phyloP scores from a whole-genome alignment of 2,329 filamentous ascomycete genomes.

The Aureobasidium lini region DNA sequence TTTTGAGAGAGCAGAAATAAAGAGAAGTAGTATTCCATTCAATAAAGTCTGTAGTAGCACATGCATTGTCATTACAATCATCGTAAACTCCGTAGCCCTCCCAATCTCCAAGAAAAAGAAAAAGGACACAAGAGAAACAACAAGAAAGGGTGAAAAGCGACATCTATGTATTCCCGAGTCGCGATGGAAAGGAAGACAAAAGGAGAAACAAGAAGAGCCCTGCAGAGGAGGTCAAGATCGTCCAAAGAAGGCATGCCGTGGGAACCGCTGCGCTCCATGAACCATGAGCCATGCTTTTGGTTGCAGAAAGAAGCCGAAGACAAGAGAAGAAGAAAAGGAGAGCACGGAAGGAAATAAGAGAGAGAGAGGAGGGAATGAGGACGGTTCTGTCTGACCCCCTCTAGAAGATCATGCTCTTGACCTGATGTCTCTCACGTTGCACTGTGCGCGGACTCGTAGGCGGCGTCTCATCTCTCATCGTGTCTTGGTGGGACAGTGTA shows the following conservation, averaged over 20 bases:
- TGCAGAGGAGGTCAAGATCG: too few relatives aligned
- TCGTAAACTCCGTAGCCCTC: neutral
- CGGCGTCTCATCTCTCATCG: conserved; percentile 24
- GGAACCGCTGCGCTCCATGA: too few relatives aligned
- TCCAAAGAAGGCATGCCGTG: too few relatives aligned
- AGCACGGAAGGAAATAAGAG: neutral
- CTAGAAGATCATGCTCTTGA: conserved; percentile 34
- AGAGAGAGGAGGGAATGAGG: neutral
- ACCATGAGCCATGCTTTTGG: neutral
- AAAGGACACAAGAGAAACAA: neutral
- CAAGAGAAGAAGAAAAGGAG: neutral
- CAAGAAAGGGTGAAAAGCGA: neutral
- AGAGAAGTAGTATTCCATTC: neutral
- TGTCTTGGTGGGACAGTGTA: conserved; percentile 15
- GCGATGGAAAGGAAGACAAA: neutral
- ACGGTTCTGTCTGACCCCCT: neutral
- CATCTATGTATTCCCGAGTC: neutral
- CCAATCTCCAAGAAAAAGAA: neutral
- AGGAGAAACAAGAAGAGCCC: neutral
- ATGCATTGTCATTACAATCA: conserved; percentile 5
- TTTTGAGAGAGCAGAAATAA: neutral
- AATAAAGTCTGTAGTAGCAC: neutral
- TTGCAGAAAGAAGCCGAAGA: neutral
- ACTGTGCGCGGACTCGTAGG: conserved; percentile 24
- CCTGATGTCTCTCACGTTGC: conserved; percentile 26